These are phyloP conservation scores for Kentomonas sorsogonicus DNA, from an alignment of 208 protist genomes.

Conservation along the genomic window DNA sequence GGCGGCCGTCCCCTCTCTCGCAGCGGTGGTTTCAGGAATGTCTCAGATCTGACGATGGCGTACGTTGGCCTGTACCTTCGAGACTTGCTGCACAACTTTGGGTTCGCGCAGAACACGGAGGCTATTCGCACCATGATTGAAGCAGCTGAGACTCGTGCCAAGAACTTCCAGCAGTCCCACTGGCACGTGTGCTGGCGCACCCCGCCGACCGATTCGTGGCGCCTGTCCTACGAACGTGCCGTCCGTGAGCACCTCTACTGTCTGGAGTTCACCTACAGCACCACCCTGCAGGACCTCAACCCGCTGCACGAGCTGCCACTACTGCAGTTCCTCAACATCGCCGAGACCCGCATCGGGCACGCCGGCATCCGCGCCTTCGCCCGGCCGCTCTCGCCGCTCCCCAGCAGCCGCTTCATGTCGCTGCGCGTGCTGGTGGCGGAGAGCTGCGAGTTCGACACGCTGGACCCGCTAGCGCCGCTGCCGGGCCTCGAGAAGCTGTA, in stretches of 20 bases:
- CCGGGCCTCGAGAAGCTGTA: slow-evolving; percentile 36
- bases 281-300: slow-evolving; percentile 27
- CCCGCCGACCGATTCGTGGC: too few relatives aligned
- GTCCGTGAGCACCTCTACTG: slow-evolving; percentile 46
- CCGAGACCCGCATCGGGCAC: slow-evolving; percentile 34
- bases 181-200: too few relatives aligned
- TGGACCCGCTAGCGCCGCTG: slow-evolving; percentile 32
- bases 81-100: too few relatives aligned
- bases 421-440: slow-evolving; percentile 54
- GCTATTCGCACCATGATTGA: too few relatives aligned
- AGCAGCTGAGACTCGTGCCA: too few relatives aligned
- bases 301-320: slow-evolving; percentile 20
- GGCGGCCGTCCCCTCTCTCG: too few relatives aligned
- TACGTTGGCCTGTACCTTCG: too few relatives aligned
- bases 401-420: background rate
- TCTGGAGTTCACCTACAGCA: slow-evolving; percentile 53
- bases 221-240: too few relatives aligned
- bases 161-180: too few relatives aligned
- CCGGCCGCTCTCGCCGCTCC: background rate
- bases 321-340: slow-evolving; percentile 46
- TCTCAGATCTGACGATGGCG: too few relatives aligned
- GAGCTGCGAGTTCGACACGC: slow-evolving; percentile 35
- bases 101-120: too few relatives aligned
- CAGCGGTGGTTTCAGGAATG: too few relatives aligned
- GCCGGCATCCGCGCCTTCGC: slow-evolving; percentile 19